phyloP scores from a whole-genome alignment of 2,329 filamentous ascomycete species.

The Sporothrix humicola region DNA sequence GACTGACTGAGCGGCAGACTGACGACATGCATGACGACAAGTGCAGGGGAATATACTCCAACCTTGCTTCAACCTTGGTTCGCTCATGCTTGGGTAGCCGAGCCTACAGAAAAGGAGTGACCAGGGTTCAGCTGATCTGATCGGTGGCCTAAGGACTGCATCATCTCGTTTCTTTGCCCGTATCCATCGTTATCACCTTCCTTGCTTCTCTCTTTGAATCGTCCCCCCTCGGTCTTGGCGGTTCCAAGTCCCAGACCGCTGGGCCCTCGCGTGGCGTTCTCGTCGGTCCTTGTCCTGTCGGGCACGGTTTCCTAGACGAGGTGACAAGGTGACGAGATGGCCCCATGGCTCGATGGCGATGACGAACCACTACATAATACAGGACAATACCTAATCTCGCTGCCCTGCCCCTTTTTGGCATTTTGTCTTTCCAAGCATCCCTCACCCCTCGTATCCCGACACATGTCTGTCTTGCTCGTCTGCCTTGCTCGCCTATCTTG shows the following conservation, averaged over 20 bases:
- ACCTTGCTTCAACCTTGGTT: too few species aligned
- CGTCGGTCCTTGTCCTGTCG: too few species aligned
- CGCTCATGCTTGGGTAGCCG: not conserved
- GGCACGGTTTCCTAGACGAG: not conserved
- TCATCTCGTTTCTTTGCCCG: not conserved
- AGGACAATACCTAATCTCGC: not conserved
- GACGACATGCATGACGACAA: too few species aligned
- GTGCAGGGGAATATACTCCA: too few species aligned
- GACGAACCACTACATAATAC: too few species aligned
- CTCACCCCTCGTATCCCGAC: conserved; percentile 10
- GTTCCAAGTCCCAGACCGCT: not conserved
- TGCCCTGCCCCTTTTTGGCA: not conserved
- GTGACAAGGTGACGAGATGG: not conserved
- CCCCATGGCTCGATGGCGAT: too few species aligned
- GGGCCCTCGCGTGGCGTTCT: conserved; percentile 1
- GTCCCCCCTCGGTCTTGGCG: not conserved
- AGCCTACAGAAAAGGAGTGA: not conserved
- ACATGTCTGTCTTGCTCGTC: conserved; percentile 18
- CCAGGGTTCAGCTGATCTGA: not conserved
- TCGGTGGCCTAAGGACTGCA: not conserved
- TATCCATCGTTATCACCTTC: not conserved
- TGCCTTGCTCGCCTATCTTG: not conserved
- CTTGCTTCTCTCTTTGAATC: too few species aligned
- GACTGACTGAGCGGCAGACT: too few species aligned
- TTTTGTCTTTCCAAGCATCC: too few species aligned